Percentiles rank a stretch among this genome's conserved stretches.
These are phyloP conservation scores for Lodderomyces parapsilosis DNA, from an alignment of 1,139 yeast species.

Conservation along the genomic window DNA sequence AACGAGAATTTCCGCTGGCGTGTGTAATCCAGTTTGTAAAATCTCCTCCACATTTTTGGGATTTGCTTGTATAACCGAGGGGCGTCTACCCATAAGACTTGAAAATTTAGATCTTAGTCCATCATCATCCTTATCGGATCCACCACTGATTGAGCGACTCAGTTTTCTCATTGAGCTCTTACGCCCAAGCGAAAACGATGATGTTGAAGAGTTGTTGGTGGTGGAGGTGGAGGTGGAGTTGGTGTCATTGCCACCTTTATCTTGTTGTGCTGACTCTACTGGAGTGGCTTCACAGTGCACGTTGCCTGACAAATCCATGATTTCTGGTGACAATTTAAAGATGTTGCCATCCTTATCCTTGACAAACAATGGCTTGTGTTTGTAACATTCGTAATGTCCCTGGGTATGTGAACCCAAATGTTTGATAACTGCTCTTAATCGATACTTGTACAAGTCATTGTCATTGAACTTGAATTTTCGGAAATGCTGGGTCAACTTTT, in stretches of 20 bases:
- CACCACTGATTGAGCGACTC: conserved; percentile 7
- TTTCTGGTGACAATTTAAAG: conserved; percentile 49
- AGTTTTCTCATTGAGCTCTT: background rate
- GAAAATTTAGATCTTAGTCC: conserved; percentile 39
- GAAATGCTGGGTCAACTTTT: conserved; percentile 38
- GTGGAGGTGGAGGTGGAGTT: no score
- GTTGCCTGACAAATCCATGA: conserved; percentile 25
- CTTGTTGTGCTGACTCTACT: conserved; percentile 1
- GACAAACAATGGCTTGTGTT: conserved; percentile 62
- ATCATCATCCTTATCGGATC: conserved; percentile 15
- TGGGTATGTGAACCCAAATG: conserved; percentile 88
- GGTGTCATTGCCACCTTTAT: background rate
- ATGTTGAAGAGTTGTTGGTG: background rate
- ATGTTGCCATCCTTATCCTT: conserved; percentile 49
- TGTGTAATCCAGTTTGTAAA: conserved; percentile 38
- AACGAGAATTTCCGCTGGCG: conserved; percentile 45
- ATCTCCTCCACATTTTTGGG: conserved; percentile 40
- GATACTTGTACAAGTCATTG: conserved; percentile 51
- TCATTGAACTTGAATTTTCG: conserved; percentile 43
- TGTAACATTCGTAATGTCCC: conserved; percentile 88
- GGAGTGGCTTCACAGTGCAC: conserved; percentile 10
- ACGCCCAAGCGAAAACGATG: background rate
- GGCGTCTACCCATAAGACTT: conserved; percentile 44
- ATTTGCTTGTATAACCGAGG: conserved; percentile 40
- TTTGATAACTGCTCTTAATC: conserved; percentile 68